These are phyloP conservation scores for Paulownia fortunei DNA, from an alignment of 257 asterid genomes.

Conservation along the genomic window DNA sequence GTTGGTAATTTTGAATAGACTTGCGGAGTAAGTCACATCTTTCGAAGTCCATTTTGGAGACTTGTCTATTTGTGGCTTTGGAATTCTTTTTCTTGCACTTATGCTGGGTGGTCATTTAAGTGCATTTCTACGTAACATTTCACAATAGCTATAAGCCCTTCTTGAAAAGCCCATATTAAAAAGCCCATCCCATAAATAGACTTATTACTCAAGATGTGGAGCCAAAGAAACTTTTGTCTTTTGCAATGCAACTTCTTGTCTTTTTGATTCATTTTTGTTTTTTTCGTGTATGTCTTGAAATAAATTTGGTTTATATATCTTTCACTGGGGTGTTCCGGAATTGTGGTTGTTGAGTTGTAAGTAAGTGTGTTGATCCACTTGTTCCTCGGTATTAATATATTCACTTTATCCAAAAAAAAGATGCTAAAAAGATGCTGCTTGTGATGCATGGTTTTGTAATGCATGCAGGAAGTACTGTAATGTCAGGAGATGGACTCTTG, in stretches of 20 bases:
- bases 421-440: conserved; percentile 16
- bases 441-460: conserved; percentile 18
- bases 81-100: neutral
- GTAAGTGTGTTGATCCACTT: neutral
- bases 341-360: neutral
- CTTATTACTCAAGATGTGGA: neutral
- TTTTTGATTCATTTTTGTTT: neutral
- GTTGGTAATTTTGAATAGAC: neutral
- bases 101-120: neutral
- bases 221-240: too few relatives aligned
- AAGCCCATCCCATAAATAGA: neutral
- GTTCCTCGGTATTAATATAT: neutral
- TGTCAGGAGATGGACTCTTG: conserved; percentile 62
- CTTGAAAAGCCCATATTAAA: neutral
- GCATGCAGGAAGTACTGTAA: conserved; percentile 64
- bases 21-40: neutral
- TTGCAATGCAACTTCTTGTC: neutral
- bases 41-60: neutral
- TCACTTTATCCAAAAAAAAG: neutral
- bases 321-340: neutral
- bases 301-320: neutral
- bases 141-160: neutral
- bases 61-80: neutral
- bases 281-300: neutral
- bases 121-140: neutral